Evolutionary conservation across 495 filamentous ascomycete genomes (phyloP).

Genomic region (Neurospora sp.): DNA sequence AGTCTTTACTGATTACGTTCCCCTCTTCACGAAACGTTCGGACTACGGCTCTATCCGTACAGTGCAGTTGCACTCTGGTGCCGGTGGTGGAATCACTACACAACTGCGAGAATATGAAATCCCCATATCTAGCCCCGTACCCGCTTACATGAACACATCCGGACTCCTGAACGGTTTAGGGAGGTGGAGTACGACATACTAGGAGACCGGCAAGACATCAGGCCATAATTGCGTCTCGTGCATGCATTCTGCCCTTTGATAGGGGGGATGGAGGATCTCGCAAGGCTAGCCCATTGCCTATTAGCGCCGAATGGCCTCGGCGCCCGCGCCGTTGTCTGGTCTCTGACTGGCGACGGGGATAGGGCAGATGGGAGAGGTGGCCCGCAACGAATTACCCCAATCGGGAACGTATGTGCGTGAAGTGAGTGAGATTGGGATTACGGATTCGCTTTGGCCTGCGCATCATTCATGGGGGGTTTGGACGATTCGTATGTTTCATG

Average conservation of each 20-base stretch:
- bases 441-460: not conserved
- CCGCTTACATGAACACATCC: not conserved
- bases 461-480: not conserved
- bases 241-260: not conserved
- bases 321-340: not conserved
- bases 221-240: not conserved
- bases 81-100: not conserved
- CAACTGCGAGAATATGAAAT: not conserved
- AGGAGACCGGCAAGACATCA: not conserved
- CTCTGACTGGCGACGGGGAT: not conserved
- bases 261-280: not conserved
- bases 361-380: not conserved
- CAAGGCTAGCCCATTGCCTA: not conserved
- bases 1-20: constrained; percentile 26
- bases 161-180: not conserved
- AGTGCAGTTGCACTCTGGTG: not conserved
- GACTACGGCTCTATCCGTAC: not conserved
- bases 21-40: not conserved
- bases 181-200: not conserved
- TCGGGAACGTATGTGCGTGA: not conserved
- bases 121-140: not conserved
- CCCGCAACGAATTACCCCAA: not conserved
- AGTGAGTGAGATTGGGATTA: no score
- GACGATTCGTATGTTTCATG: not conserved
- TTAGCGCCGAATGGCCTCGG: not conserved